phyloP scores from a whole-genome alignment of 2,329 filamentous ascomycete genomes.

The Aureobasidium lini region DNA sequence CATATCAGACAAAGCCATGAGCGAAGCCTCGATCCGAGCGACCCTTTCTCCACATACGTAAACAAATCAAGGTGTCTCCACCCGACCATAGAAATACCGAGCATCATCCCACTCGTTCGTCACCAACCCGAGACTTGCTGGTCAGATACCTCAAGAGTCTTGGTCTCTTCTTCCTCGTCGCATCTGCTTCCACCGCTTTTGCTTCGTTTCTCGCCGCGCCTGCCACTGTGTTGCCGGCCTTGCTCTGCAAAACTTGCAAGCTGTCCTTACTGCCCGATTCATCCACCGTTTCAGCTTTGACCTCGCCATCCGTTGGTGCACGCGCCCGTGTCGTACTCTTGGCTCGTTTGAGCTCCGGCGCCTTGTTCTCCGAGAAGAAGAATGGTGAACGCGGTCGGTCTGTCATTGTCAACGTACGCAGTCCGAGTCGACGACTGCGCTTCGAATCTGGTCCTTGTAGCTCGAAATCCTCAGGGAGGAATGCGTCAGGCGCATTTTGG shows the following conservation, averaged over 20 bases:
- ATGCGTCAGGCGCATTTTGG: conserved; percentile 40
- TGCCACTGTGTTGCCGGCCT: neutral
- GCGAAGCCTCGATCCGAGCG: neutral
- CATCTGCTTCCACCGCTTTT: conserved; percentile 24
- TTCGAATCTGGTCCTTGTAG: conserved; percentile 21
- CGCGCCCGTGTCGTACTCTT: conserved; percentile 6
- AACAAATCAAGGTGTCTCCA: conserved; percentile 7
- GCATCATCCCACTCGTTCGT: conserved; percentile 3
- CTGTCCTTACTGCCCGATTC: conserved; percentile 3
- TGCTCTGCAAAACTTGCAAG: neutral
- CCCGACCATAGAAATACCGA: conserved; percentile 3
- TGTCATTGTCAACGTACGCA: conserved; percentile 15
- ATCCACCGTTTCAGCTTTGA: conserved; percentile 2
- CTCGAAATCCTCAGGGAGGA: conserved; percentile 43
- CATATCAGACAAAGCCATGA: neutral
- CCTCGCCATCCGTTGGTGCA: neutral
- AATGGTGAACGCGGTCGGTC: conserved; percentile 16
- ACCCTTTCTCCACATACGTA: conserved; percentile 11
- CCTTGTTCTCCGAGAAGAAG: conserved; percentile 15
- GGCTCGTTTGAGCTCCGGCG: conserved; percentile 10
- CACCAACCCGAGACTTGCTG: conserved; percentile 9
- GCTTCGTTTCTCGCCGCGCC: conserved; percentile 21
- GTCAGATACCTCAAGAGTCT: conserved; percentile 9
- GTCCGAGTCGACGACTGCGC: conserved; percentile 12
- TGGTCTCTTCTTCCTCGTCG: conserved; percentile 29